Conservation (phyloP, 164 flowering plant genomes). For the Nymphaea thermarum region DNA sequence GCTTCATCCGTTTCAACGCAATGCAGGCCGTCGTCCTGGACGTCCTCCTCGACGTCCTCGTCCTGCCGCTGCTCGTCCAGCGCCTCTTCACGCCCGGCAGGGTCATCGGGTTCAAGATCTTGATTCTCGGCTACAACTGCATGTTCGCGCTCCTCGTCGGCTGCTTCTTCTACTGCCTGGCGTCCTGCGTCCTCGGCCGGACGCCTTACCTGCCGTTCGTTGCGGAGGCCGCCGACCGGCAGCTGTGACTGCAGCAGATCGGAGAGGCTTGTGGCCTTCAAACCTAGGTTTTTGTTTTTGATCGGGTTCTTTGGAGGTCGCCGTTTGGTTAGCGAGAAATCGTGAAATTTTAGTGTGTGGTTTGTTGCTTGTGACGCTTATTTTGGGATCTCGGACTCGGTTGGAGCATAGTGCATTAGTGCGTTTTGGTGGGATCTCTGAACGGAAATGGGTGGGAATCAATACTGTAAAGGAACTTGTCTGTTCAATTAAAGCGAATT, state of each 20-base stretch:
- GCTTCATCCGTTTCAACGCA: constrained; percentile 70
- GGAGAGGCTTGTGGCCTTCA: no score
- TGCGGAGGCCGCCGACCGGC: constrained; percentile 79
- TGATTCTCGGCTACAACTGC: constrained; percentile 39
- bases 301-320: no score
- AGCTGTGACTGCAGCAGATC: constrained; percentile 15
- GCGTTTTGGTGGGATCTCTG: no score
- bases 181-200: constrained; percentile 39
- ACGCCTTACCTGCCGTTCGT: constrained; percentile 81
- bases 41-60: constrained; percentile 62
- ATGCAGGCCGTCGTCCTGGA: constrained; percentile 94
- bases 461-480: no score
- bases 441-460: no score
- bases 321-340: no score
- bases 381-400: no score
- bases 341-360: no score
- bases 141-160: constrained; percentile 42
- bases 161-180: constrained; percentile 57
- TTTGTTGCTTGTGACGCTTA: no score
- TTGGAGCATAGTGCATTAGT: no score
- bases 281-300: no score
- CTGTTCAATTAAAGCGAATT: no score
- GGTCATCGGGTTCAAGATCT: constrained; percentile 38
- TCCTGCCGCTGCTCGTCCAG: constrained; percentile 51
- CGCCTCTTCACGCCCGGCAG: constrained; percentile 47